Conservation (phyloP, 352 stramenopile genomes). For the Pythium volutum region DNA sequence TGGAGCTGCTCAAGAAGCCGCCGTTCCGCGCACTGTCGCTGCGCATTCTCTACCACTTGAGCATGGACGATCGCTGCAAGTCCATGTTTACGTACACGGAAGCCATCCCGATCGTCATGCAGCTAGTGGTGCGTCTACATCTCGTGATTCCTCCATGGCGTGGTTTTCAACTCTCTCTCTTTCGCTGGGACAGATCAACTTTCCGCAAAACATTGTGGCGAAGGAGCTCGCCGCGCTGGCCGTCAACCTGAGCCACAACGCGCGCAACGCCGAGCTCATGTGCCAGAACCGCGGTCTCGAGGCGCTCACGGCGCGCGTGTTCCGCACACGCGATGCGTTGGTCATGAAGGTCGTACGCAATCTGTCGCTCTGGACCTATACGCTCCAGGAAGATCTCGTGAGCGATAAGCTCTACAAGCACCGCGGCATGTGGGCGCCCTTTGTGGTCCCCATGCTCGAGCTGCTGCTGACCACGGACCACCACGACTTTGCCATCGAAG, state of each 20-base stretch:
- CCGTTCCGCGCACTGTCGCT: conserved; percentile 86
- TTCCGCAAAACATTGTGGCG: conserved; percentile 89
- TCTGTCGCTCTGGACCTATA: conserved; percentile 91
- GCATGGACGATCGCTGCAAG: conserved; percentile 93
- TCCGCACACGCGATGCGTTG: conserved; percentile 86
- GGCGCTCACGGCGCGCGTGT: conserved; percentile 85
- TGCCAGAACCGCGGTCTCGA: conserved; percentile 85
- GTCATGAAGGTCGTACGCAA: conserved; percentile 95
- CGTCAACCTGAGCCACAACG: conserved; percentile 93
- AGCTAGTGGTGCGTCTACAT: conserved; percentile 65
- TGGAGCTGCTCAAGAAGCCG: conserved; percentile 92
- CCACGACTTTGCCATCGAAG: conserved; percentile 93
- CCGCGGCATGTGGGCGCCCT: conserved; percentile 89
- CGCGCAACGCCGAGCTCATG: conserved; percentile 90
- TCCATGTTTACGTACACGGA: conserved; percentile 95
- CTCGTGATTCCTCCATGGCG: not conserved
- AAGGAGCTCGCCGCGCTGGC: conserved; percentile 92
- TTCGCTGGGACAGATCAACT: conserved; percentile 70
- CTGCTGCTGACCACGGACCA: conserved; percentile 85
- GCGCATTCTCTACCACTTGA: conserved; percentile 94
- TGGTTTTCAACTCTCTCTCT: not conserved
- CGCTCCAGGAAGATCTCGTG: conserved; percentile 83
- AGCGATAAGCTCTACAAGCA: conserved; percentile 90
- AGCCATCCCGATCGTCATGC: conserved; percentile 92
- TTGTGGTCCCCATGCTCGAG: conserved; percentile 87